Evolutionary conservation across 2,329 filamentous ascomycete species (phyloP), one percentile per base, ranked within the genome.

Genomic region (Penicillium sp.): DNA sequence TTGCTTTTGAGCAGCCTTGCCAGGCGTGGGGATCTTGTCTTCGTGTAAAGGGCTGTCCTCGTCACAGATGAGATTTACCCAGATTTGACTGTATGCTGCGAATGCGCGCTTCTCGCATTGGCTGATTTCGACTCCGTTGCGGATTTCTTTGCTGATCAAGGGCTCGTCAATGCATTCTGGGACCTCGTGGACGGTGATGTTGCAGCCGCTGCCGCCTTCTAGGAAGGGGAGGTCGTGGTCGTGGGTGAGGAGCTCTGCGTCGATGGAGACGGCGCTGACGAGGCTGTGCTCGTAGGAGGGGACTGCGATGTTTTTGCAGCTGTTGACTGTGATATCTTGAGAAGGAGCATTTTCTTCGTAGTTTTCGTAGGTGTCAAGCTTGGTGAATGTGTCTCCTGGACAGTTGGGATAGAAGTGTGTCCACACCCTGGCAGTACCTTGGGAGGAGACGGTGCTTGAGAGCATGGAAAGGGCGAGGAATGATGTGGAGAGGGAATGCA

Each of bases 161-260:
- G 70, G 66, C 4, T 55, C 46, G 38, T 71, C 67, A 5, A 65
- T 54, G 39, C 71, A 73, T 2, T 62, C 68, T 1, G 70, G 66
- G 0, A 66, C 60, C 41, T 73, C 70, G 51, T 72, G 66, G 1
- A 73, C 49, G 24, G 69, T 64, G 50, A 72, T 65, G 13, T 64
- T 67, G 59, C 71, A 73, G 14, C 55, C 56, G 29, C 58, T 52
- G 3, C 49, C 55, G 1, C 41, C 41, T 21, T 54, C 47, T 11
- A 54, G 46, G 47, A 52, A 64, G 4, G 54, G 53, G 16, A 62
- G 57, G 27, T 51, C 48, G 39, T 55, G 50, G 9, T 59, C 48
- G 36, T 55, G 39, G 48, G 56, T 56, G 46, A 64, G 53, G 2
- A 65, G 50, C 31, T 68, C 63, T 3, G 65, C 63, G 16, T 64